Evolutionary conservation across 2,329 filamentous ascomycete genomes (phyloP).

Genomic region (Ilyonectria destructans): DNA sequence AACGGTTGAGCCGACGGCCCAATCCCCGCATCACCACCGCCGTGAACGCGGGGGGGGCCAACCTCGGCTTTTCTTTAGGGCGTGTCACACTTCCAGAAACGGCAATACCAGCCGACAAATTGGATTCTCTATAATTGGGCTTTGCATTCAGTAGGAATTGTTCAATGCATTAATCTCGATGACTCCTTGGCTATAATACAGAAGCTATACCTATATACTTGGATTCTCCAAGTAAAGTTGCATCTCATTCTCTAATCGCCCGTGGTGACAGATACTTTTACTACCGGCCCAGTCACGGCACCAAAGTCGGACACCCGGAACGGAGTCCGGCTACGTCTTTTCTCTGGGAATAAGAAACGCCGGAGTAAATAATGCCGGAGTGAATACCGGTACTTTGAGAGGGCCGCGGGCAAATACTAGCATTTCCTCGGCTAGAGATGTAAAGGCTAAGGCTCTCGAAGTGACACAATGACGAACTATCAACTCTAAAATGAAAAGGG

Average conservation of each 20-base stretch:
- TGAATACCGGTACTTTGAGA: no score
- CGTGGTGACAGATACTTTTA: background rate
- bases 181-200: background rate
- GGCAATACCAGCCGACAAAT: slow-evolving; percentile 1
- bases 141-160: background rate
- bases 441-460: background rate
- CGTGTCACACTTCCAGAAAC: slow-evolving; percentile 6
- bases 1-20: slow-evolving; percentile 20
- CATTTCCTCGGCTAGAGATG: background rate
- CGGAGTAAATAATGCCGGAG: background rate
- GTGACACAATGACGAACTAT: no score
- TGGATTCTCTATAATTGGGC: background rate
- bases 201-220: background rate
- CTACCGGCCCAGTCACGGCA: background rate
- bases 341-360: background rate
- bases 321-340: background rate
- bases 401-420: background rate
- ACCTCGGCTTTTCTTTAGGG: slow-evolving; percentile 23
- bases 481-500: no score
- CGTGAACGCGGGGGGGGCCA: slow-evolving; percentile 14
- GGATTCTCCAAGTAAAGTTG: background rate
- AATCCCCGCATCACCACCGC: slow-evolving; percentile 29
- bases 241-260: background rate
- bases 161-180: no score
- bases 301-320: slow-evolving; percentile 2